A percentile compares a stretch with the other conserved stretches of the same genome.
These are phyloP conservation scores for Handroanthus guayacan DNA, from an alignment of 257 asterid genomes.

Conservation along the genomic window DNA sequence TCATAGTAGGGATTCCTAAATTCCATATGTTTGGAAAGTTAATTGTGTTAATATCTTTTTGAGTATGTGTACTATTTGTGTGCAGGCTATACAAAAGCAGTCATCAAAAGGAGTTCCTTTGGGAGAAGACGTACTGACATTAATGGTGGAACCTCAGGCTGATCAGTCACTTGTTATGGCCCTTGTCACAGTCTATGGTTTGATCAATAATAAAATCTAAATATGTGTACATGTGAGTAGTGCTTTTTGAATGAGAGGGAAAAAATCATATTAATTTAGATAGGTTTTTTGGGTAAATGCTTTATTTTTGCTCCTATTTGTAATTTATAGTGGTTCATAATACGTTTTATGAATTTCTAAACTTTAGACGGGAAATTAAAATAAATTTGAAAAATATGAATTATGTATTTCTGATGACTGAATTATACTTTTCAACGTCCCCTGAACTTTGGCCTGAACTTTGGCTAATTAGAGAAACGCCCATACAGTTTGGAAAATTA, in stretches of 20 bases:
- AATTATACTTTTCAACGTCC: no score
- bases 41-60: neutral
- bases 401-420: no score
- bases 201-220: conserved; percentile 60
- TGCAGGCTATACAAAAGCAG: conserved; percentile 64
- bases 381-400: no score
- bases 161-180: conserved; percentile 76
- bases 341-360: no score
- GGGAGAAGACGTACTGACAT: conserved; percentile 76
- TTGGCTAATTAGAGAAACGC: no score
- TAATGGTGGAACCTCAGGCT: conserved; percentile 67
- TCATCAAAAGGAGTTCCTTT: conserved; percentile 60
- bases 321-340: no score
- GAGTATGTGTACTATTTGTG: neutral
- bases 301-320: neutral
- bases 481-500: no score
- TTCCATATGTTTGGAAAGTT: no score
- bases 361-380: no score
- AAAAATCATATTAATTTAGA: neutral
- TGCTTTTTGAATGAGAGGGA: neutral
- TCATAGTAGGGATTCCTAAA: no score
- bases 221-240: neutral
- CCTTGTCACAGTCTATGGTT: conserved; percentile 70
- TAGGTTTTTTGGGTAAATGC: neutral
- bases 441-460: no score